A percentile compares a stretch with the other conserved stretches of the same genome.
Evolutionary conservation across 768 basidiomycete species (phyloP).

Genomic region (Lyophyllum atratum): DNA sequence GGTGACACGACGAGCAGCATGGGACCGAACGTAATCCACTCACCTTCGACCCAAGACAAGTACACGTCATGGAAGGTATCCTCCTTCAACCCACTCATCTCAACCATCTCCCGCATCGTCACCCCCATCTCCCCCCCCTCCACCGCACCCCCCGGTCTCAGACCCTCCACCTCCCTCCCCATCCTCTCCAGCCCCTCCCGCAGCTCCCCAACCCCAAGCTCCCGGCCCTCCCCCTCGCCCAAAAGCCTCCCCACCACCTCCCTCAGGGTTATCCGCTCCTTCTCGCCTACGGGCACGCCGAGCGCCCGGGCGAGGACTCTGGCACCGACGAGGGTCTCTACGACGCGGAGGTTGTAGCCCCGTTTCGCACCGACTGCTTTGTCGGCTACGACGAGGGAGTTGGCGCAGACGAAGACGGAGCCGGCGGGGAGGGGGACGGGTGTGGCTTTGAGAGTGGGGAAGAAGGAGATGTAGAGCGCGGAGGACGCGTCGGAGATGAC

Average conservation of each 20-base stretch:
- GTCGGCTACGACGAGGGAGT: slow-evolving; percentile 81
- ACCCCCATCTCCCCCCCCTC: slow-evolving; percentile 57
- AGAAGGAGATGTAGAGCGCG: slow-evolving; percentile 82
- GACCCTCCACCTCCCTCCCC: slow-evolving; percentile 47
- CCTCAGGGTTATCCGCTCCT: slow-evolving; percentile 62
- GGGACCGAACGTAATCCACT: slow-evolving; percentile 21
- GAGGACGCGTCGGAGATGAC: slow-evolving; percentile 72
- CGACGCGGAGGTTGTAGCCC: slow-evolving; percentile 87
- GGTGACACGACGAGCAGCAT: background rate
- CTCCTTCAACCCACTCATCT: slow-evolving; percentile 56
- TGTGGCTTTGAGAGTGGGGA: slow-evolving; percentile 67
- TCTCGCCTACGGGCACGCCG: slow-evolving; percentile 40
- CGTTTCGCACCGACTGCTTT: slow-evolving; percentile 76
- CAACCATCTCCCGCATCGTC: slow-evolving; percentile 75
- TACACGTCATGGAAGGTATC: slow-evolving; percentile 66
- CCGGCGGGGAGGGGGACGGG: slow-evolving; percentile 61
- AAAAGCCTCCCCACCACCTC: slow-evolving; percentile 64
- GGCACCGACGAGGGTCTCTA: slow-evolving; percentile 86
- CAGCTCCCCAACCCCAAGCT: slow-evolving; percentile 47
- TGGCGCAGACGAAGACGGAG: slow-evolving; percentile 75
- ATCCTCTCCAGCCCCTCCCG: slow-evolving; percentile 49
- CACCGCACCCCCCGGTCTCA: slow-evolving; percentile 43
- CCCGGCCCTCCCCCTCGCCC: slow-evolving; percentile 47
- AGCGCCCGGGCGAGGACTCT: slow-evolving; percentile 68
- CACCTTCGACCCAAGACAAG: slow-evolving; percentile 80